phyloP scores from a whole-genome alignment of 163 green algal genomes.

The Scenedesmus sp. region DNA sequence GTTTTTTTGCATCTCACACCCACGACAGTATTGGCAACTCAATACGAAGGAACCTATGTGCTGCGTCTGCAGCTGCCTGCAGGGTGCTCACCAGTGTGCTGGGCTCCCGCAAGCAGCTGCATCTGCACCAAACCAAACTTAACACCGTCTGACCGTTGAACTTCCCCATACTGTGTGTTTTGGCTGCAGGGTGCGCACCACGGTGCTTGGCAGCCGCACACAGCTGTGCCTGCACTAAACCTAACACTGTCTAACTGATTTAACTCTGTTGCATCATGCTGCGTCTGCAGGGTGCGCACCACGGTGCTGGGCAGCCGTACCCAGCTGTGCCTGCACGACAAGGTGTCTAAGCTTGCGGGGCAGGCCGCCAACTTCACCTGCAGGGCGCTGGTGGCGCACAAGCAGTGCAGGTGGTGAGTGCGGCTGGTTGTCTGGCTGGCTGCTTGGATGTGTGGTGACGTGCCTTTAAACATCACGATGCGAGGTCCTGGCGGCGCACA shows the following conservation, averaged over 20 bases:
- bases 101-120: neutral
- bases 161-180: neutral
- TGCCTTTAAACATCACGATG: neutral
- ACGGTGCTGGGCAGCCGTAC: conserved; percentile 86
- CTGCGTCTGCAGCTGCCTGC: no score
- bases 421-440: neutral
- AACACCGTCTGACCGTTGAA: neutral
- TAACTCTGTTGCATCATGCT: neutral
- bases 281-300: conserved; percentile 66
- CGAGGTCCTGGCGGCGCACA: conserved; percentile 32
- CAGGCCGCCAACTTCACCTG: conserved; percentile 82
- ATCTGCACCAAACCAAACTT: neutral
- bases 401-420: conserved; percentile 80
- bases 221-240: neutral
- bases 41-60: no score
- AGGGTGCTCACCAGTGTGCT: no score
- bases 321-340: conserved; percentile 89
- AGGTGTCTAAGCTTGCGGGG: conserved; percentile 69
- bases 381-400: conserved; percentile 66
- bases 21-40: no score
- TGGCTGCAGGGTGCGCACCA: conserved; percentile 63
- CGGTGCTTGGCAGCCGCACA: no score
- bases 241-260: neutral
- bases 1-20: no score
- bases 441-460: neutral